Conservation (phyloP, 2,329 filamentous ascomycete species). For the Tolypocladium ovalisporum region DNA sequence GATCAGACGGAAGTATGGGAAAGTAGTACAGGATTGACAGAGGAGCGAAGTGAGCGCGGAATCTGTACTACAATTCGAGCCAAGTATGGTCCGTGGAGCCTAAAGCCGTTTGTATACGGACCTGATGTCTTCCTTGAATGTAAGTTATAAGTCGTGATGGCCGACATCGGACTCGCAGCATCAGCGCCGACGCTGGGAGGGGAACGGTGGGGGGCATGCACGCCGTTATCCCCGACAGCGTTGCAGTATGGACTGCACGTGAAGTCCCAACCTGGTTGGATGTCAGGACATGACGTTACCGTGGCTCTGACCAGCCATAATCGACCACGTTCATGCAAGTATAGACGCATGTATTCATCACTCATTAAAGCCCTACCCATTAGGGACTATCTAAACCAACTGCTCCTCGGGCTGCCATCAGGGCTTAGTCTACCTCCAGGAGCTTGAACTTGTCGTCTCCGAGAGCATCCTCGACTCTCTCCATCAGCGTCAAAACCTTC, state of each 20-base stretch:
- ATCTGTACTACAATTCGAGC: background rate
- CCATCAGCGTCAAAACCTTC: constrained; percentile 75
- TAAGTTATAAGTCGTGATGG: background rate
- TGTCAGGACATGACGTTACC: background rate
- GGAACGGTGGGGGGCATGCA: background rate
- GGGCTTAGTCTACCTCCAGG: constrained; percentile 34
- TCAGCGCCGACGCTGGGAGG: background rate
- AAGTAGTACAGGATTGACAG: background rate
- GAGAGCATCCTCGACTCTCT: constrained; percentile 64
- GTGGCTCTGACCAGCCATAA: background rate
- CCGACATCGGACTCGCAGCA: background rate
- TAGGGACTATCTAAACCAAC: background rate
- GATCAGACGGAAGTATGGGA: no score
- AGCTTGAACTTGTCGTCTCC: constrained; percentile 43
- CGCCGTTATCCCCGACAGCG: background rate
- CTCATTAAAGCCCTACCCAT: background rate
- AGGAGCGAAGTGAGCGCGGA: background rate
- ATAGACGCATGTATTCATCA: background rate
- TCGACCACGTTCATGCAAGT: background rate
- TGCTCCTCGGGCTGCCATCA: background rate
- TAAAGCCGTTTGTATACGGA: background rate
- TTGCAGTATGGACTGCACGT: background rate
- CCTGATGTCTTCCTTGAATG: background rate
- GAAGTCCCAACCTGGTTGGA: background rate
- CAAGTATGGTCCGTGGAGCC: background rate